A percentile compares a stretch with the other conserved stretches of the same genome.
phyloP scores from a whole-genome alignment of 106 monocot genomes.

The Acanthochlamys bracteata region DNA sequence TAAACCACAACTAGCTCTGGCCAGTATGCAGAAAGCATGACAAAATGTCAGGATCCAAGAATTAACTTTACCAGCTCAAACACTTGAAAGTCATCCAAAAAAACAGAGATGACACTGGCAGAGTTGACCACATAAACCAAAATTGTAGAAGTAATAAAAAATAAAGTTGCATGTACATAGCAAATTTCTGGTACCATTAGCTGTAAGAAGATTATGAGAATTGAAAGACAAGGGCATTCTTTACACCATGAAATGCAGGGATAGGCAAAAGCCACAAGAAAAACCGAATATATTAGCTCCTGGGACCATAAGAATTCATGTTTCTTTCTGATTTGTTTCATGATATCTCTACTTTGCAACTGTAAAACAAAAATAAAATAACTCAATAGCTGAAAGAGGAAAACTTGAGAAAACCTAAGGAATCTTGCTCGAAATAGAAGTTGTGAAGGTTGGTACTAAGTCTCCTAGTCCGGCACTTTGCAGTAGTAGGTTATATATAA shows the following conservation, averaged over 20 bases:
- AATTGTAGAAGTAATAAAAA: no score
- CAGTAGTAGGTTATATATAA: neutral
- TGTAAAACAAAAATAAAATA: neutral
- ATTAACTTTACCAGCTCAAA: no score
- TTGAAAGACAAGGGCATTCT: neutral
- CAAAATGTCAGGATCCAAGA: no score
- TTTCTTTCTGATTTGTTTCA: neutral
- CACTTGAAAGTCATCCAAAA: no score
- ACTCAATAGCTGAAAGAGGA: neutral
- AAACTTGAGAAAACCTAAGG: neutral
- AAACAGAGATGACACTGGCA: no score
- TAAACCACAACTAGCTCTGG: neutral
- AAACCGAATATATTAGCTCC: neutral
- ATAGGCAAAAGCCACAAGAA: no score
- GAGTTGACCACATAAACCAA: no score
- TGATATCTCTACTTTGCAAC: neutral
- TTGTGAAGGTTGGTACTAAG: neutral
- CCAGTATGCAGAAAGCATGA: neutral
- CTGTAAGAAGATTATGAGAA: neutral
- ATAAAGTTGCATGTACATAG: neutral
- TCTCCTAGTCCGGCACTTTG: neutral
- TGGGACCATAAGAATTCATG: neutral
- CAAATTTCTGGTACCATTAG: neutral
- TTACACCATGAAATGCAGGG: no score
- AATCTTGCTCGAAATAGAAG: slow-evolving; percentile 16